A percentile compares a stretch with the other conserved stretches of the same genome.
Conservation (phyloP, 2,329 filamentous ascomycete species). For the Cladosporium sphaerospermum region DNA sequence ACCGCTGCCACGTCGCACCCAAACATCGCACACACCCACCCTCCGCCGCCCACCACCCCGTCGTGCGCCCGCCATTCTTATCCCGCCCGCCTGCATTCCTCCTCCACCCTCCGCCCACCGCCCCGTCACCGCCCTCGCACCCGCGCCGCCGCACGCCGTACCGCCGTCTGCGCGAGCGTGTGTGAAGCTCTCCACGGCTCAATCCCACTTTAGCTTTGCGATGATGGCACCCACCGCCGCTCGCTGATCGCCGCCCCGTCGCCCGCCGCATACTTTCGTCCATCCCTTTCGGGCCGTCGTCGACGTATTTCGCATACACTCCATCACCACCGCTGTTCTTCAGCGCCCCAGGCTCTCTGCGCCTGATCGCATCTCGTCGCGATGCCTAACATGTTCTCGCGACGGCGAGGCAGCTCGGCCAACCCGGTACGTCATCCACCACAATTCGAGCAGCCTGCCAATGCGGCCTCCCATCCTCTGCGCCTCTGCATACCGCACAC, state of each 20-base stretch:
- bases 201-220: conserved; percentile 3
- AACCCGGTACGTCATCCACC: conserved; percentile 26
- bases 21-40: no score
- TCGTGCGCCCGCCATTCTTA: no score
- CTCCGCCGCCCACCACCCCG: no score
- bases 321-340: neutral
- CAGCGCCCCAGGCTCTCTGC: neutral
- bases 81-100: no score
- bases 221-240: conserved; percentile 5
- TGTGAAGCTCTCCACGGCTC: neutral
- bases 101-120: no score
- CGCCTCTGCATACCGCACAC: neutral
- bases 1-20: no score
- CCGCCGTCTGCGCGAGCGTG: neutral
- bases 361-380: neutral
- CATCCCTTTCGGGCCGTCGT: neutral
- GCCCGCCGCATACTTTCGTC: neutral
- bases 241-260: conserved; percentile 1
- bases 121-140: no score
- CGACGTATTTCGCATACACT: neutral
- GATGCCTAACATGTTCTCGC: conserved; percentile 25
- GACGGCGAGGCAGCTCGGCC: conserved; percentile 22
- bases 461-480: neutral
- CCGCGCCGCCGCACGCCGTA: no score
- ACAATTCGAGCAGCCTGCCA: neutral